Base-by-base conservation (phyloP, 768 basidiomycete genomes). In the Pisolithus orientalis region DNA sequence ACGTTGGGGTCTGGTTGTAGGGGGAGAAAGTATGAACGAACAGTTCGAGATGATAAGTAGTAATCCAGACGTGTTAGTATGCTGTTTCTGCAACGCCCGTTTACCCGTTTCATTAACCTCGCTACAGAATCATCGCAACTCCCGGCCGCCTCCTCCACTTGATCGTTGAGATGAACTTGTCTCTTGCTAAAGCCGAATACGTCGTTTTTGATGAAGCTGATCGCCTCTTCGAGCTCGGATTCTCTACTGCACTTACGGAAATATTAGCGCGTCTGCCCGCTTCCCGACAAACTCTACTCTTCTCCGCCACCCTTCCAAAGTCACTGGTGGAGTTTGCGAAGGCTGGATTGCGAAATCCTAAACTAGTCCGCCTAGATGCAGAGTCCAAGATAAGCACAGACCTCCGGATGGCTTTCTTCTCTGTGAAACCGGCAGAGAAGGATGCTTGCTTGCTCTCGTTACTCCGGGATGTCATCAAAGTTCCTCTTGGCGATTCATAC, bases 181-280 rank as follows among this genome's bases (percentile, higher is more conserved):
- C 95, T 64, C 75, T 99, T 27, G 83, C 87, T 47, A 85, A 88
- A 0, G 76, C 94, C 5, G 84, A 94, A 70, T 92, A 90, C 54
- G 83, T 94, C 55, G 90, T 98, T 24, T 97, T 97, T 61, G 96
- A 99, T 64, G 96, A 99, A 70, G 96, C 96, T 0, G 96, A 99
- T 68, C 87, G 96, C 32, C 81, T 99, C 10, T 99, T 99, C 68
- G 96, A 99, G 65, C 90, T 98, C 84, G 96, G 96, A 28, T 99
- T 99, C 68, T 89, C 91, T 60, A 83, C 85, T 2, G 88, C 94
- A 47, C 78, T 99, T 34, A 86, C 84, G 49, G 95, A 97, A 70
- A 94, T 97, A 59, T 74, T 99, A 13, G 80, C 86, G 59, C 90
- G 94, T 31, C 82, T 99, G 48, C 94, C 94, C 11, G 53, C 83